Percentiles rank a stretch among this genome's conserved stretches.
Conservation (phyloP, 345 rosid genomes). For the Eucalyptus polybractea region DNA sequence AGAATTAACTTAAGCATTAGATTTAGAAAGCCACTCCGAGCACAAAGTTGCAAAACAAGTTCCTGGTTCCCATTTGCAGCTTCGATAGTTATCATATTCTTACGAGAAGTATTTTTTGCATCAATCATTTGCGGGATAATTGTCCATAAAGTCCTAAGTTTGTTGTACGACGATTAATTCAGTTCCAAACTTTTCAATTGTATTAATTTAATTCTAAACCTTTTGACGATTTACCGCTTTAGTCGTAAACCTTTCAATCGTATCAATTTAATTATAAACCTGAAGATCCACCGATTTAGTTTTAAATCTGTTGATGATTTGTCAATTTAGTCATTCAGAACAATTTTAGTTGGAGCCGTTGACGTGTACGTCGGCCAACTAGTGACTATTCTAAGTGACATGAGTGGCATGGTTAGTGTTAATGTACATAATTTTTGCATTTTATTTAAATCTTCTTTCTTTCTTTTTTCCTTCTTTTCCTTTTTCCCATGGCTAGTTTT, state of each 20-base stretch:
- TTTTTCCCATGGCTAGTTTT: neutral
- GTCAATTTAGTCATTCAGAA: no score
- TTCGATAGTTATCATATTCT: neutral
- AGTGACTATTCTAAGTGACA: neutral
- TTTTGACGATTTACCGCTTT: no score
- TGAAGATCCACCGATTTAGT: no score
- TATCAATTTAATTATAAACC: no score
- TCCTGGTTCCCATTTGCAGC: neutral
- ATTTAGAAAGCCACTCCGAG: neutral
- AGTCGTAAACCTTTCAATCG: no score
- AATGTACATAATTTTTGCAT: no score
- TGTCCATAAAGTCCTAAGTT: no score
- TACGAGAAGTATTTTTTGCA: neutral
- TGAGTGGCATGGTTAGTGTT: neutral
- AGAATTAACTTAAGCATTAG: neutral
- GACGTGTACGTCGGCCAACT: neutral
- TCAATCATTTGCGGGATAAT: neutral
- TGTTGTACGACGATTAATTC: neutral
- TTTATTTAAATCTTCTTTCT: no score
- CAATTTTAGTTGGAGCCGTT: no score
- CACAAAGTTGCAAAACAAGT: neutral
- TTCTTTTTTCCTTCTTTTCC: neutral
- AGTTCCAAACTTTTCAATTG: rapidly evolving
- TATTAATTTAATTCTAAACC: no score
- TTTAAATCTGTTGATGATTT: rapidly evolving